Percentiles rank a stretch among this genome's conserved stretches.
phyloP scores from a whole-genome alignment of 1,284 basidiomycete species.

The Rhodotorula sp. region DNA sequence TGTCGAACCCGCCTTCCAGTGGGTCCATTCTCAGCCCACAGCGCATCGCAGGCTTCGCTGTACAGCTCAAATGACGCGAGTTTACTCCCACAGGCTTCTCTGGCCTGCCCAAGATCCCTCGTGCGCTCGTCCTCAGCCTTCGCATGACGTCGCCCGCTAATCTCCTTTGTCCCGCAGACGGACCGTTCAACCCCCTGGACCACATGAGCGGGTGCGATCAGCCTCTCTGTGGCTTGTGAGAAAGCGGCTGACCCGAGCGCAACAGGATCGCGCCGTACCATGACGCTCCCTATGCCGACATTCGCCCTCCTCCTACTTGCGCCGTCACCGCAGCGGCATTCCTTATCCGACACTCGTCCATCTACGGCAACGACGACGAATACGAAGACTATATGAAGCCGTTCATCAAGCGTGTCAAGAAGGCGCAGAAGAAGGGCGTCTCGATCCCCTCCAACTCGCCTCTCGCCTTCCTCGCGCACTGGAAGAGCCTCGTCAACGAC shows the following conservation, averaged over 20 bases:
- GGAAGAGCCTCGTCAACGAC: constrained; percentile 57
- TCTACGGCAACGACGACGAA: constrained; percentile 53
- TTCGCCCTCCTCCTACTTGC: constrained; percentile 40
- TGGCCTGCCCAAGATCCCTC: constrained; percentile 24
- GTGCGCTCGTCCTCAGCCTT: background rate
- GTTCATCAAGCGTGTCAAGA: constrained; percentile 49
- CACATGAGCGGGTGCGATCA: constrained; percentile 17
- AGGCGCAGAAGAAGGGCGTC: constrained; percentile 1
- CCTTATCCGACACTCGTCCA: constrained; percentile 49
- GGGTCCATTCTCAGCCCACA: too few relatives aligned
- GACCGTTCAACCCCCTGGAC: constrained; percentile 28
- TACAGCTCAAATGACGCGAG: background rate
- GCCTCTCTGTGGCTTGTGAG: background rate
- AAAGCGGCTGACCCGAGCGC: background rate
- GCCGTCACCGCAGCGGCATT: constrained; percentile 39
- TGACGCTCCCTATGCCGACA: constrained; percentile 41
- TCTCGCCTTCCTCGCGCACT: constrained; percentile 49
- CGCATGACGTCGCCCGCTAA: background rate
- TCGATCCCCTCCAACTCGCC: constrained; percentile 37
- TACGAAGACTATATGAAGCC: constrained; percentile 51
- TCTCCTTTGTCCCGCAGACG: constrained; percentile 3
- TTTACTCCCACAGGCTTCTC: too few relatives aligned
- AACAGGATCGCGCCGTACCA: constrained; percentile 41
- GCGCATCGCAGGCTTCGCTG: too few relatives aligned
- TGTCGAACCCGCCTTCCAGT: too few relatives aligned